Conservation (phyloP, 2,329 filamentous ascomycete species). For the Calonectria henricotiae region DNA sequence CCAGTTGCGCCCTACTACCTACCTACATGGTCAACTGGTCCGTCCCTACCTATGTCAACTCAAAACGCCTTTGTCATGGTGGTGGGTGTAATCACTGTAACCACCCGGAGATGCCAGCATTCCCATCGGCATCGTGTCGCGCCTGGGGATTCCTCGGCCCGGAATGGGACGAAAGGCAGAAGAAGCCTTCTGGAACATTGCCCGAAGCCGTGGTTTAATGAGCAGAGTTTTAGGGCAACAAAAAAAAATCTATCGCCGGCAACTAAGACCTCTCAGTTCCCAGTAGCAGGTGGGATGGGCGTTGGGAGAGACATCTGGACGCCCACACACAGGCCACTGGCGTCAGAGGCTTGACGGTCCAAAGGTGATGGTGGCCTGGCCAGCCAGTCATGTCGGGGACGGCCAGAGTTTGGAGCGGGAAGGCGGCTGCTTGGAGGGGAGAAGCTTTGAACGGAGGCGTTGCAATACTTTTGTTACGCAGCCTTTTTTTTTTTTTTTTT, state of each 20-base stretch:
- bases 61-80: conserved; percentile 10
- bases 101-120: background rate
- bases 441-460: conserved; percentile 21
- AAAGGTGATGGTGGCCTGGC: background rate
- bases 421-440: conserved; percentile 1
- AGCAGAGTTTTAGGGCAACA: conserved; percentile 10
- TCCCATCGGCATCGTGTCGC: background rate
- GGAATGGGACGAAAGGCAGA: conserved; percentile 7
- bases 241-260: background rate
- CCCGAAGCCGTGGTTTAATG: conserved; percentile 16
- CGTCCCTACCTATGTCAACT: conserved; percentile 9
- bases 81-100: conserved; percentile 1
- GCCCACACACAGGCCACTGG: conserved; percentile 11
- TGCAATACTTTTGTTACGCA: conserved; percentile 1
- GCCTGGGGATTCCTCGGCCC: background rate
- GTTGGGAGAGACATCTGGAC: background rate
- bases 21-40: background rate
- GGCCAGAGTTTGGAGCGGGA: conserved; percentile 6
- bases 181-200: conserved; percentile 3
- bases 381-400: conserved; percentile 13
- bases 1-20: conserved; percentile 15
- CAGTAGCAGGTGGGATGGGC: conserved; percentile 4
- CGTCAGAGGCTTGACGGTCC: conserved; percentile 22
- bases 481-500: background rate
- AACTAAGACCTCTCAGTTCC: conserved; percentile 8